These are phyloP conservation scores for Elasticomyces elasticus DNA, from an alignment of 495 filamentous ascomycete genomes.

Conservation along the genomic window DNA sequence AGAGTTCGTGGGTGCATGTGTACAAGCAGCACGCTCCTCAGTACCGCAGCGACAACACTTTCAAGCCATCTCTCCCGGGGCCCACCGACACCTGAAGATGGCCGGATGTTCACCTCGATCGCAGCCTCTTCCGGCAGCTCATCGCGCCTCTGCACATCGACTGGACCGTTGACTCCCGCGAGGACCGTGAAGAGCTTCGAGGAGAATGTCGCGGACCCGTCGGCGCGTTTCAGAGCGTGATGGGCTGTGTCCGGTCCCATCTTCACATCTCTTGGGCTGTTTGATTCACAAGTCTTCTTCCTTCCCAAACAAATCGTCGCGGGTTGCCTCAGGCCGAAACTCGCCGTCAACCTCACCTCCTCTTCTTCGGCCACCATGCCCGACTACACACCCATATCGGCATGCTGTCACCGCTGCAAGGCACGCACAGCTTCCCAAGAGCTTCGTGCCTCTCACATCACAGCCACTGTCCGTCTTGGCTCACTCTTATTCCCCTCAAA, in stretches of 20 bases:
- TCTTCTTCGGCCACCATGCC: too few species aligned
- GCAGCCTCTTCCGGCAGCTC: slow-evolving; percentile 82
- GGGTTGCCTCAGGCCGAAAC: too few species aligned
- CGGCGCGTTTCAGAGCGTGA: slow-evolving; percentile 53
- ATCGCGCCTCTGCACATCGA: slow-evolving; percentile 79
- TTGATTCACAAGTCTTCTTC: too few species aligned
- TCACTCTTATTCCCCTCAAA: too few species aligned
- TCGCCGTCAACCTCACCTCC: too few species aligned
- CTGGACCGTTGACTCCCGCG: slow-evolving; percentile 80
- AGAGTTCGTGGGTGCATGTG: slow-evolving; percentile 57
- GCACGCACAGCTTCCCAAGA: too few species aligned
- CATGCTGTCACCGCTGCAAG: too few species aligned
- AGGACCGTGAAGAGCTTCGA: slow-evolving; percentile 70
- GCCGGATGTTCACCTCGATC: slow-evolving; percentile 82
- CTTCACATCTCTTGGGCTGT: not conserved
- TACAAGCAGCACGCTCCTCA: slow-evolving; percentile 58
- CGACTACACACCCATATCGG: too few species aligned
- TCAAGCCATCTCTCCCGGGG: slow-evolving; percentile 64
- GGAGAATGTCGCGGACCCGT: slow-evolving; percentile 80
- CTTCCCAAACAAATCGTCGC: too few species aligned
- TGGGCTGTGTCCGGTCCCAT: slow-evolving; percentile 10
- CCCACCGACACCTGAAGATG: slow-evolving; percentile 72
- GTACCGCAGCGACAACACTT: slow-evolving; percentile 54
- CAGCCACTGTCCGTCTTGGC: too few species aligned
- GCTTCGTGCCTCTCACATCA: too few species aligned